Percentiles rank a stretch among this genome's conserved stretches.
phyloP scores from a whole-genome alignment of 2,329 filamentous ascomycete genomes.

The Fulvia fulva region DNA sequence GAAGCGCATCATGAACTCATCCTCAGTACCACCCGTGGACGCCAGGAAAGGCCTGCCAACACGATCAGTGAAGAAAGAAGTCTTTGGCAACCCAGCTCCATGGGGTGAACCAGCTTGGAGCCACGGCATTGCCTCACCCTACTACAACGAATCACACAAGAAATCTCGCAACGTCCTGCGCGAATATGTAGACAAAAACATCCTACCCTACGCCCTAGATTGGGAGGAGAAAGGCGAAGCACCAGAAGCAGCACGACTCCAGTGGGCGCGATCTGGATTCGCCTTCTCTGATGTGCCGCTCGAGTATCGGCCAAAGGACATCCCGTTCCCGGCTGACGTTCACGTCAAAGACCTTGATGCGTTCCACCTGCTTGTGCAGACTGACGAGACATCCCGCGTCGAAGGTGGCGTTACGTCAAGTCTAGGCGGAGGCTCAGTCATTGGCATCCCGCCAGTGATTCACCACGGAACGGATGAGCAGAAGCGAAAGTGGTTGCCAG shows the following conservation, averaged over 20 bases:
- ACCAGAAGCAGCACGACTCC: constrained; percentile 42
- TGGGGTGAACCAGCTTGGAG: constrained; percentile 48
- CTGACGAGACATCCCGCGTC: constrained; percentile 31
- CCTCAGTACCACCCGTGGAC: neutral
- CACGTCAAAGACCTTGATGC: constrained; percentile 50
- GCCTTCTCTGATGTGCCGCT: constrained; percentile 43
- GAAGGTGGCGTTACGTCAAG: constrained; percentile 54
- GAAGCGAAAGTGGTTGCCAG: constrained; percentile 56
- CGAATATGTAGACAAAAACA: constrained; percentile 55
- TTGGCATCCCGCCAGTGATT: constrained; percentile 62
- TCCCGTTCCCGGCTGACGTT: constrained; percentile 45
- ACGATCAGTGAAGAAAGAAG: neutral
- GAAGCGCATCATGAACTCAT: neutral
- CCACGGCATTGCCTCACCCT: constrained; percentile 51
- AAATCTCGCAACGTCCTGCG: constrained; percentile 55
- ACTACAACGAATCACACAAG: constrained; percentile 61
- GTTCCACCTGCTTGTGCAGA: constrained; percentile 46
- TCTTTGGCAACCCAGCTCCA: constrained; percentile 31
- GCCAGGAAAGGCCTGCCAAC: neutral
- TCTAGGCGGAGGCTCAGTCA: constrained; percentile 57
- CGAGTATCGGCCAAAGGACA: constrained; percentile 40
- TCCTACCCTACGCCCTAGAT: constrained; percentile 55
- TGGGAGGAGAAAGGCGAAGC: constrained; percentile 56
- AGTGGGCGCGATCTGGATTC: constrained; percentile 41
- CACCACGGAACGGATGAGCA: constrained; percentile 59